Evolutionary conservation across 192 early-diverging fungal genomes (phyloP), one percentile per base, ranked within the genome.

Genomic region (Coemansia sp.): DNA sequence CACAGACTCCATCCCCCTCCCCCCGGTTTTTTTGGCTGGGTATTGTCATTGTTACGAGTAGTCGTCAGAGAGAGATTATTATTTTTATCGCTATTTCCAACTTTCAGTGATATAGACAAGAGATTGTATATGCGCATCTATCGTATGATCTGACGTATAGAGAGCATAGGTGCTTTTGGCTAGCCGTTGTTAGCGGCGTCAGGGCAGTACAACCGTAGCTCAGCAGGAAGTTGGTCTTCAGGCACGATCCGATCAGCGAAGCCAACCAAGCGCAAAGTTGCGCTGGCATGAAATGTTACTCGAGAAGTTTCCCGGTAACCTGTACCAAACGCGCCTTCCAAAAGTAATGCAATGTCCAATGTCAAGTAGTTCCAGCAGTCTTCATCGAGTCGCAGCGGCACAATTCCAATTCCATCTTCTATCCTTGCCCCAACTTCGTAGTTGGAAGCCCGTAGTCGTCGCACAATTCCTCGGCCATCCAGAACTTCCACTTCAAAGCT

Each of bases 341-440:
- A 93, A 77, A 93, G 94, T 69, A 95, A 93, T 2, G 88, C 90
- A 68, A 98, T 72, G 71, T 98, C 93, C 72, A 98, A 88, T 63
- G 92, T 91, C 68, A 98, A 89, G 75, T 98, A 93, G 76, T 98
- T 98, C 97, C 97, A 98, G 10, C 95, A 58, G 57, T 34, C 95
- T 66, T 91, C 87, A 69, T 98, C 97, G 46, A 98, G 80, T 9
- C 93, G 89, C 88, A 98, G 86, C 2, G 95, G 97, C 94, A 98
- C 92, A 1, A 92, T 93, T 41, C 92, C 91, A 64, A 98, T 93
- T 40, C 89, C 91, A 15, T 66, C 55, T 12, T 73, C 63, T 4
- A 78, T 36, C 24, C 38, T 64, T n/a, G 73, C 36, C 27, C 36
- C 36, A 1, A 64, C 40, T 43, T 83, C 73, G 38, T 93, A 98